Evolutionary conservation across 305 asterid species (phyloP), one percentile per base, ranked within the genome.

Genomic region (Withania somnifera): DNA sequence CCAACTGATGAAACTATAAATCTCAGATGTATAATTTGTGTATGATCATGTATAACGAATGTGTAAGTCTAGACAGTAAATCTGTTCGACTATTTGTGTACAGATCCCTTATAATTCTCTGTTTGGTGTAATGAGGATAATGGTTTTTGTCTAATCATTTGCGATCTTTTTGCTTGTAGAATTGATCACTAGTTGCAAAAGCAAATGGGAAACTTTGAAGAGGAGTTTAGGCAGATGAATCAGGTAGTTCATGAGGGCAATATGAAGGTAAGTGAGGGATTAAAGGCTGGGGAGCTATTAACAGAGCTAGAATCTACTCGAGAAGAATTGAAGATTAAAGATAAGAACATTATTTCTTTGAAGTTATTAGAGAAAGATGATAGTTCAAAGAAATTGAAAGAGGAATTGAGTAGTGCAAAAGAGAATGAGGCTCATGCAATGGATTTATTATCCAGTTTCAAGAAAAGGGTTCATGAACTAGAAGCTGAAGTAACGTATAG

Each of bases 201-300:
- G 53, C 92, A 85, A 57, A 88, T 83, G 86, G 88, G 86, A 60
- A 89, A 85, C 80, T 60, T 86, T 56, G 92, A 90, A 83, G 91
- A 88, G 84, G 98, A 94, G 22, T 1, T 69, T 69, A 40, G 14
- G 57, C 78, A 42, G 19, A 42, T 69, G 56, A 69, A 69, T 40
- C 24, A 24, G 40, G 77, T 20, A 68, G 11, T 10, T 68, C 30
- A 68, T 40, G 77, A 54, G 60, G 26, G 5, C 5, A n/a, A 20
- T 7, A 19, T 53, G 26, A 53, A 53, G 60, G 64, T 13, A 22
- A 57, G 56, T 3, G 19, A 50, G 22, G 57, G 57, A 52, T 15
- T 52, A 52, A 52, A 52, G 84, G n/a, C n/a, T n/a, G n/a, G n/a
- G n/a, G n/a, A n/a, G n/a, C n/a, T n/a, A n/a, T n/a, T n/a, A n/a